These are phyloP conservation scores for Fusarium nodosum DNA, from an alignment of 2,329 filamentous ascomycete genomes.

Conservation along the genomic window DNA sequence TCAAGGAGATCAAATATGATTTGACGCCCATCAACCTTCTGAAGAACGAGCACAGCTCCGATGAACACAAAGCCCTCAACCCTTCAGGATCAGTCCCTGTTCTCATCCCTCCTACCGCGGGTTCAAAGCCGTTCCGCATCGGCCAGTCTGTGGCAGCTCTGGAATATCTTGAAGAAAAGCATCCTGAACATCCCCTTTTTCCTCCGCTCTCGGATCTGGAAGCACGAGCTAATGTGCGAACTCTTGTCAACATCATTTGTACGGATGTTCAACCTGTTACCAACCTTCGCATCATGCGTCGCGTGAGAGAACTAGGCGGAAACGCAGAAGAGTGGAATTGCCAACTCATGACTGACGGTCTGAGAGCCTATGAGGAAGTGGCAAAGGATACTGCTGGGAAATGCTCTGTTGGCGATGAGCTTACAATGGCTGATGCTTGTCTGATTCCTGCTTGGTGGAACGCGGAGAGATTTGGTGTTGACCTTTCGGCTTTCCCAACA, in stretches of 20 bases:
- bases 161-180: slow-evolving; percentile 72
- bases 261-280: slow-evolving; percentile 72
- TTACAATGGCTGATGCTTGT: slow-evolving; percentile 71
- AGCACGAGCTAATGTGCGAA: slow-evolving; percentile 64
- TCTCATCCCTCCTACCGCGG: slow-evolving; percentile 57
- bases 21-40: slow-evolving; percentile 66
- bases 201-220: slow-evolving; percentile 61
- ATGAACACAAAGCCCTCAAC: slow-evolving; percentile 63
- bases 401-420: slow-evolving; percentile 67
- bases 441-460: slow-evolving; percentile 71
- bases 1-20: slow-evolving; percentile 66
- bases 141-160: slow-evolving; percentile 71
- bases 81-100: slow-evolving; percentile 69
- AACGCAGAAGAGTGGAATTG: slow-evolving; percentile 64
- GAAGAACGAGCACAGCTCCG: slow-evolving; percentile 64
- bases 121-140: slow-evolving; percentile 56
- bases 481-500: slow-evolving; percentile 63
- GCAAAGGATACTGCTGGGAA: slow-evolving; percentile 57
- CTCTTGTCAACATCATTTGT: slow-evolving; percentile 67
- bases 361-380: slow-evolving; percentile 69
- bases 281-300: slow-evolving; percentile 66
- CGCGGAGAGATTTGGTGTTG: slow-evolving; percentile 67
- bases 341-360: slow-evolving; percentile 64
- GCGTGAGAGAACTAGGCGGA: slow-evolving; percentile 60
- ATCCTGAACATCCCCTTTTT: slow-evolving; percentile 61